These are phyloP conservation scores for Phylloporus sp. DNA, from an alignment of 768 basidiomycete genomes.

Conservation along the genomic window DNA sequence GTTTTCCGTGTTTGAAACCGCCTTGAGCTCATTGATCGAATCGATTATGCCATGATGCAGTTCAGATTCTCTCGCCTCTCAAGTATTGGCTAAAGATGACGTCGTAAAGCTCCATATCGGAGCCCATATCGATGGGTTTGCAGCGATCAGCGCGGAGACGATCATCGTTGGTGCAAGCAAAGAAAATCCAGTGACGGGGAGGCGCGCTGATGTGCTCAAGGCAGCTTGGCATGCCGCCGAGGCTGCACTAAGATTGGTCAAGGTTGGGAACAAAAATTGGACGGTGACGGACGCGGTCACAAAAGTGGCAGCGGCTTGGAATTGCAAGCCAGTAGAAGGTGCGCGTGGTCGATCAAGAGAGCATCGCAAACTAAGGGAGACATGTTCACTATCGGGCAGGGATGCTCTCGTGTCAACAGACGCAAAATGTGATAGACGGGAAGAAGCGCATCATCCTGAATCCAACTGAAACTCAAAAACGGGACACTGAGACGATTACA, in stretches of 20 bases:
- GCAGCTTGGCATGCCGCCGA: constrained; percentile 95
- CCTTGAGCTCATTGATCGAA: constrained; percentile 17
- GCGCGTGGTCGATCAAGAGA: constrained; percentile 17
- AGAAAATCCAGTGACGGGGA: constrained; percentile 73
- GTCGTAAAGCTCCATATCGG: constrained; percentile 96
- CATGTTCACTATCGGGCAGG: constrained; percentile 40
- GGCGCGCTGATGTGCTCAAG: constrained; percentile 86
- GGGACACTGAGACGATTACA: constrained; percentile 78
- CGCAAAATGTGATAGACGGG: constrained; percentile 92
- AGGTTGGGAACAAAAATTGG: constrained; percentile 95
- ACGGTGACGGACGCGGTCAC: constrained; percentile 83
- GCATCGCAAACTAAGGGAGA: neutral
- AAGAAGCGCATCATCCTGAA: constrained; percentile 95
- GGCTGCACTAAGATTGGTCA: constrained; percentile 84
- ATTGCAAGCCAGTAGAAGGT: constrained; percentile 95
- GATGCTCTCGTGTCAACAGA: constrained; percentile 93
- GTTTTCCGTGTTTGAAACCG: constrained; percentile 31
- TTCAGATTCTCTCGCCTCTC: constrained; percentile 68
- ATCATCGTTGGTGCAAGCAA: constrained; percentile 79
- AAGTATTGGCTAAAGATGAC: constrained; percentile 76
- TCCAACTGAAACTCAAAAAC: constrained; percentile 78
- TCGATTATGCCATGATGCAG: constrained; percentile 37
- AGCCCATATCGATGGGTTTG: constrained; percentile 97
- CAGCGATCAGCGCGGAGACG: constrained; percentile 91
- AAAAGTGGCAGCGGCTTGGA: constrained; percentile 66